Percentiles rank a stretch among this genome's conserved stretches.
These are phyloP conservation scores for Leishmania lainsoni DNA, from an alignment of 208 protist genomes.

Conservation along the genomic window DNA sequence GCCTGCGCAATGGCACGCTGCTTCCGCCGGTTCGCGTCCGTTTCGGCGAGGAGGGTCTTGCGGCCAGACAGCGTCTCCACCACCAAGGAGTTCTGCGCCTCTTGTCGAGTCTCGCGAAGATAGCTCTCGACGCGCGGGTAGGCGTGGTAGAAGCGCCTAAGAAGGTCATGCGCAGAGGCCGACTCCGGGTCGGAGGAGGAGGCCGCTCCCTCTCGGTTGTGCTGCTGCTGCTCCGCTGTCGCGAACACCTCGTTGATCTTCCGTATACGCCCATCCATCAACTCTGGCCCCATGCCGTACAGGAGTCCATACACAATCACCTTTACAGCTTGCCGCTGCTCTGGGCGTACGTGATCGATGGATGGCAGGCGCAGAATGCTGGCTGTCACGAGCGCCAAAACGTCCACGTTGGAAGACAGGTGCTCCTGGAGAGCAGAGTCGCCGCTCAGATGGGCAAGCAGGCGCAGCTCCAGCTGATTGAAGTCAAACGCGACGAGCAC, in stretches of 20 bases:
- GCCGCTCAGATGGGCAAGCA: constrained; percentile 76
- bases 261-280: constrained; percentile 51
- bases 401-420: constrained; percentile 47
- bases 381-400: constrained; percentile 53
- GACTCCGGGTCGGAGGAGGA: not conserved
- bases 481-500: constrained; percentile 78
- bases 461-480: constrained; percentile 84
- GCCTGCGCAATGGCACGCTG: constrained; percentile 70
- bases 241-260: constrained; percentile 10
- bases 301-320: constrained; percentile 89
- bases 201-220: not conserved
- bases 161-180: constrained; percentile 43
- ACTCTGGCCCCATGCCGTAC: constrained; percentile 86
- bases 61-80: constrained; percentile 57
- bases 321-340: constrained; percentile 69
- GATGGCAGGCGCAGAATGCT: constrained; percentile 37
- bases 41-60: constrained; percentile 40
- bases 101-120: constrained; percentile 48
- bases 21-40: constrained; percentile 55
- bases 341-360: constrained; percentile 32
- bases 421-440: constrained; percentile 58
- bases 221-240: not conserved
- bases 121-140: constrained; percentile 72
- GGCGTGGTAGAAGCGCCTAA: constrained; percentile 48
- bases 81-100: constrained; percentile 36